These are phyloP conservation scores for Musa troglodytarum DNA, from an alignment of 176 grass and related monocot genomes.

Conservation along the genomic window DNA sequence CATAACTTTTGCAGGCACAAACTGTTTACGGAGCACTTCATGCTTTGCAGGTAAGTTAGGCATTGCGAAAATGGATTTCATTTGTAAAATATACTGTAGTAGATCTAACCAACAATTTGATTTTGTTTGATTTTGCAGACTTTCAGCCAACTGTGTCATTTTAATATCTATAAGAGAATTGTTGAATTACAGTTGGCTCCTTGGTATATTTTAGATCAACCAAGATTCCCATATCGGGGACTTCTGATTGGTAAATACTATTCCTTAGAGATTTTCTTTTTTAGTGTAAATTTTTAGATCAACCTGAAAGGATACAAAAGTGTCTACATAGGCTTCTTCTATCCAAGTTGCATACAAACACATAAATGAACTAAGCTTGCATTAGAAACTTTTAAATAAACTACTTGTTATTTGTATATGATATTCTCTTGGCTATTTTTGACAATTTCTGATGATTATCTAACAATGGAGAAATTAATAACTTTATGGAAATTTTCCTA, in stretches of 20 bases:
- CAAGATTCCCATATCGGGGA: conserved; percentile 86
- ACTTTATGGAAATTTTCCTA: too few species aligned
- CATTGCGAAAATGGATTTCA: conserved; percentile 3
- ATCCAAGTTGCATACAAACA: not conserved
- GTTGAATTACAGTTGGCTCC: conserved; percentile 66
- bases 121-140: conserved; percentile 42
- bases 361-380: not conserved
- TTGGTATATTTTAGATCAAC: conserved; percentile 71
- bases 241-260: conserved; percentile 75
- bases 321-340: not conserved
- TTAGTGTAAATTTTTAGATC: not conserved
- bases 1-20: conserved; percentile 59
- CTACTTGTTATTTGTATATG: too few species aligned
- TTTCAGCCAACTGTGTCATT: conserved; percentile 84
- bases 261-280: not conserved
- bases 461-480: too few species aligned
- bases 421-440: too few species aligned
- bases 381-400: not conserved
- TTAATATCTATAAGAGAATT: conserved; percentile 64
- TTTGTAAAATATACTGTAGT: not conserved
- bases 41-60: conserved; percentile 70
- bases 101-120: not conserved
- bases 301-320: not conserved
- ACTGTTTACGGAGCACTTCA: conserved; percentile 90
- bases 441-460: too few species aligned